Percentiles rank a stretch among this genome's conserved stretches.
phyloP scores from a whole-genome alignment of 495 filamentous ascomycete genomes.

The Chaetomidium leptoderma region DNA sequence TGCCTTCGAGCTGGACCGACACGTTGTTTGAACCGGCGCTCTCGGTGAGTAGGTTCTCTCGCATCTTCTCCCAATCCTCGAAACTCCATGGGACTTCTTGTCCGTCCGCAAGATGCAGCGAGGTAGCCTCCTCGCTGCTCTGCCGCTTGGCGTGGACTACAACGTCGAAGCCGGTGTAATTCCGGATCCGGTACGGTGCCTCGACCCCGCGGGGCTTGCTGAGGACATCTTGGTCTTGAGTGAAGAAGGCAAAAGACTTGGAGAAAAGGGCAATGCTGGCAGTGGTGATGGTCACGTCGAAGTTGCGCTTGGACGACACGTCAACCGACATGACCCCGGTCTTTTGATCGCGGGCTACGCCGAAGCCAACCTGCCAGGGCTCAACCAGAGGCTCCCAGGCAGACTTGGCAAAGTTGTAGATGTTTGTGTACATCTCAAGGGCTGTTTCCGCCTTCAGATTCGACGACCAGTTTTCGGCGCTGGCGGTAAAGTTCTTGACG shows the following conservation, averaged over 20 bases:
- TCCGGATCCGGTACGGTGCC: slow-evolving; percentile 87
- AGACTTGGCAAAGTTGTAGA: slow-evolving; percentile 98
- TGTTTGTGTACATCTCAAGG: slow-evolving; percentile 89
- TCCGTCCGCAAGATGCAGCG: slow-evolving; percentile 81
- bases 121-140: slow-evolving; percentile 51
- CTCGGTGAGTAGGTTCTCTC: slow-evolving; percentile 85
- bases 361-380: slow-evolving; percentile 91
- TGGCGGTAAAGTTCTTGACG: slow-evolving; percentile 80
- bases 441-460: slow-evolving; percentile 80
- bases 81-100: slow-evolving; percentile 94
- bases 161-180: slow-evolving; percentile 90
- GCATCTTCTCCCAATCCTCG: slow-evolving; percentile 88
- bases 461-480: slow-evolving; percentile 84
- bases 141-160: slow-evolving; percentile 73
- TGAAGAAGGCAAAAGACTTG: slow-evolving; percentile 87
- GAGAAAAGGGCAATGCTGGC: slow-evolving; percentile 89
- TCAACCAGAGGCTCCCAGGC: slow-evolving; percentile 96
- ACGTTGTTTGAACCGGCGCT: slow-evolving; percentile 65
- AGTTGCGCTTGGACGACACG: slow-evolving; percentile 76
- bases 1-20: slow-evolving; percentile 80
- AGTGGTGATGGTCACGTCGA: slow-evolving; percentile 90
- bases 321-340: slow-evolving; percentile 78
- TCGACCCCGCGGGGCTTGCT: slow-evolving; percentile 89
- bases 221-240: slow-evolving; percentile 84
- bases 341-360: slow-evolving; percentile 72